Percentiles rank a stretch among this genome's conserved stretches.
phyloP scores from a whole-genome alignment of 805 yeast genomes.

The Starmerella geochares region DNA sequence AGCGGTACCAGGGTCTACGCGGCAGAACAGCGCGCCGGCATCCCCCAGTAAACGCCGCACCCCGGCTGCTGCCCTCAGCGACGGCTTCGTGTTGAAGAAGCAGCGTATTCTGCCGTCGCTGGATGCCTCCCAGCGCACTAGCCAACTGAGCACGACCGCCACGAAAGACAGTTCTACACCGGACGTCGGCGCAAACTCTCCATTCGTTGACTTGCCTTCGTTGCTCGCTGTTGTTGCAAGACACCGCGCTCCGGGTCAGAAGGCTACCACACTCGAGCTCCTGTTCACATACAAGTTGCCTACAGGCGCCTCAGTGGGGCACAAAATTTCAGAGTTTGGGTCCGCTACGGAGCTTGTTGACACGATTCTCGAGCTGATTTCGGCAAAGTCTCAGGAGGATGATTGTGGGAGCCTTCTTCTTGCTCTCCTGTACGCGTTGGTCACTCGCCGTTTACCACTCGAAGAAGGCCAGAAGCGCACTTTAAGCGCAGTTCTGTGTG shows the following conservation, averaged over 20 bases:
- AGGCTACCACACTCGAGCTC: slow-evolving; percentile 6
- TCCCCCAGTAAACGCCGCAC: slow-evolving; percentile 8
- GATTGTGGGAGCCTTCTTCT: slow-evolving; percentile 11
- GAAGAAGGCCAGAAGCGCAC: neutral
- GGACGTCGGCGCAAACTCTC: neutral
- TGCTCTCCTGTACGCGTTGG: slow-evolving; percentile 15
- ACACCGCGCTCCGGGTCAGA: slow-evolving; percentile 17
- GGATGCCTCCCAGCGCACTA: neutral
- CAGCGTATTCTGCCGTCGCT: slow-evolving; percentile 8
- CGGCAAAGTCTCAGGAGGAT: neutral
- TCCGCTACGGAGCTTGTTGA: slow-evolving; percentile 5
- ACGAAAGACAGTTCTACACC: neutral
- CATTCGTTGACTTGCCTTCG: neutral
- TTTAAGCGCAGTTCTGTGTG: neutral
- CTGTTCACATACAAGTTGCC: slow-evolving; percentile 9
- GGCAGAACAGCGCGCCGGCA: neutral
- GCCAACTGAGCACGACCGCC: neutral
- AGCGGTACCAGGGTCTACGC: neutral
- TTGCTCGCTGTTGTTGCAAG: slow-evolving; percentile 10
- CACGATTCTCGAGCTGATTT: slow-evolving; percentile 4
- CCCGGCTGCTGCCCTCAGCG: slow-evolving; percentile 22
- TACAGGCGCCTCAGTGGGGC: slow-evolving; percentile 13
- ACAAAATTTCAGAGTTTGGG: neutral
- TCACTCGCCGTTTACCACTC: neutral
- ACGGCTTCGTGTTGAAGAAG: slow-evolving; percentile 28